A percentile compares a stretch with the other conserved stretches of the same genome.
These are phyloP conservation scores for Penicillium psychrosexuale DNA, from an alignment of 2,329 filamentous ascomycete species.

Conservation along the genomic window DNA sequence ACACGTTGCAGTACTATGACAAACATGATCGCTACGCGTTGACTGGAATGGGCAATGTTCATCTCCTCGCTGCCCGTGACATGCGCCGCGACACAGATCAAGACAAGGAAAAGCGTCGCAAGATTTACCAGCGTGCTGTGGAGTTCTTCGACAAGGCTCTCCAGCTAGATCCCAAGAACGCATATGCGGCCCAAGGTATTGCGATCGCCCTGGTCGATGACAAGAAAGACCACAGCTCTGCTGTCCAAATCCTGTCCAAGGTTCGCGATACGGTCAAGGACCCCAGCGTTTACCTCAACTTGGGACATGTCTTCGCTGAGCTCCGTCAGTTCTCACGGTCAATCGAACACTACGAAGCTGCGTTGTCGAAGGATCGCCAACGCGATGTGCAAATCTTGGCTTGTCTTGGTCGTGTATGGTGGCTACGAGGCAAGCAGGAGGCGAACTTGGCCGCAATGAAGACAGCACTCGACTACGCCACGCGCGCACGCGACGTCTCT, in stretches of 20 bases:
- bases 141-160: slow-evolving; percentile 99
- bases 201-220: slow-evolving; percentile 93
- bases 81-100: slow-evolving; percentile 88
- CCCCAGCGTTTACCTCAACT: slow-evolving; percentile 82
- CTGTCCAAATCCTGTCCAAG: slow-evolving; percentile 83
- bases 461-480: slow-evolving; percentile 61
- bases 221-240: slow-evolving; percentile 79
- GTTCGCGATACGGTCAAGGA: slow-evolving; percentile 88
- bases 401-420: slow-evolving; percentile 83
- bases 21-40: slow-evolving; percentile 98
- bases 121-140: slow-evolving; percentile 83
- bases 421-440: slow-evolving; percentile 72
- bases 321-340: slow-evolving; percentile 85
- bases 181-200: slow-evolving; percentile 92
- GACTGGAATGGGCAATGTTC: slow-evolving; percentile 96
- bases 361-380: slow-evolving; percentile 73
- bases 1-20: slow-evolving; percentile 88
- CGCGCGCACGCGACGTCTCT: slow-evolving; percentile 68
- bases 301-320: slow-evolving; percentile 90
- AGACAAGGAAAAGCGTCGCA: slow-evolving; percentile 86
- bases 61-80: slow-evolving; percentile 81
- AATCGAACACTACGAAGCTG: slow-evolving; percentile 89
- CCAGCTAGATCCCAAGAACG: slow-evolving; percentile 90
- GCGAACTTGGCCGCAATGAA: slow-evolving; percentile 61
- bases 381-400: slow-evolving; percentile 76